Evolutionary conservation across 257 asterid species (phyloP).

Genomic region (Solanum ossicruentum): DNA sequence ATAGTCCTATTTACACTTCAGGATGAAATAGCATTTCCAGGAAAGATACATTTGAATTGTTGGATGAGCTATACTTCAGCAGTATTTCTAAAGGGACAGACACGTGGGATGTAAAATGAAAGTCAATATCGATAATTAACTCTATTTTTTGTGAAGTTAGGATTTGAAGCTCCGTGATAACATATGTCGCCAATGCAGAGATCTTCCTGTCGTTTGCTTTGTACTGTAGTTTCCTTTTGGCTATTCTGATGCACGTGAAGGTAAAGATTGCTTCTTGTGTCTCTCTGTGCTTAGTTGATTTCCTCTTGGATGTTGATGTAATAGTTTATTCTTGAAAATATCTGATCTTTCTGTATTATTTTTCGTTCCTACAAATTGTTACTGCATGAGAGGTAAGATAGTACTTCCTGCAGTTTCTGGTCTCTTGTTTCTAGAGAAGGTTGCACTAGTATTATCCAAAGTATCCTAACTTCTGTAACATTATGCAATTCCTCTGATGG

Average conservation of each 20-base stretch:
- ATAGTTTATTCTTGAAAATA: background rate
- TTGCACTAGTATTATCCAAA: background rate
- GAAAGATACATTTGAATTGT: background rate
- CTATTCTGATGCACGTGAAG: background rate
- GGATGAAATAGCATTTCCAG: background rate
- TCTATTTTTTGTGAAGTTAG: background rate
- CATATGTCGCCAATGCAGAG: background rate
- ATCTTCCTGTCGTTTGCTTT: background rate
- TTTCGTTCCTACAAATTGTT: background rate
- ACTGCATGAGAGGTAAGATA: background rate
- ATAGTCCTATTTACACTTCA: background rate
- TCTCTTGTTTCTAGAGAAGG: background rate
- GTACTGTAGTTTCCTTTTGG: background rate
- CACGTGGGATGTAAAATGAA: background rate
- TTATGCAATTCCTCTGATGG: background rate
- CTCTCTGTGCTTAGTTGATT: background rate
- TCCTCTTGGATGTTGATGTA: background rate
- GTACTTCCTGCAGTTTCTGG: background rate
- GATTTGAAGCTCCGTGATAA: background rate
- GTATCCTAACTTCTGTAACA: background rate
- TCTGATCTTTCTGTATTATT: background rate
- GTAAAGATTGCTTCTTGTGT: background rate
- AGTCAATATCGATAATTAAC: background rate
- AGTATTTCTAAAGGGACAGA: background rate
- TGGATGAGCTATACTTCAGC: background rate